Evolutionary conservation across 2,329 filamentous ascomycete genomes (phyloP).

Genomic region (Exophiala sp.): DNA sequence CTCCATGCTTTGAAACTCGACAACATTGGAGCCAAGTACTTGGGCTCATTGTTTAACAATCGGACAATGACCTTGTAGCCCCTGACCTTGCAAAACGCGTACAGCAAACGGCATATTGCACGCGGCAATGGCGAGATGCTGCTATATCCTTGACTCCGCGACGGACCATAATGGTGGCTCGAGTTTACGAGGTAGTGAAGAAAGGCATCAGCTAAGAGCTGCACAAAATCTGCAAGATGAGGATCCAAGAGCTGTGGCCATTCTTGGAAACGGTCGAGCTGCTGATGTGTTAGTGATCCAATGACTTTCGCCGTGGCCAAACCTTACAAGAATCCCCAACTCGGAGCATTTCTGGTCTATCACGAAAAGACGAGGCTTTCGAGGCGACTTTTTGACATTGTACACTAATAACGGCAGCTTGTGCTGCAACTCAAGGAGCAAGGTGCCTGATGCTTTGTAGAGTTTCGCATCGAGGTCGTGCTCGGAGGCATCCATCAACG

Average conservation of each 20-base stretch:
- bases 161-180: constrained; percentile 20
- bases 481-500: constrained; percentile 43
- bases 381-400: constrained; percentile 23
- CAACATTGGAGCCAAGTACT: constrained; percentile 76
- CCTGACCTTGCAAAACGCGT: constrained; percentile 89
- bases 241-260: constrained; percentile 89
- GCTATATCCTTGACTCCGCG: constrained; percentile 36
- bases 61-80: constrained; percentile 89
- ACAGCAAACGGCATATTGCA: constrained; percentile 76
- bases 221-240: constrained; percentile 71
- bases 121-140: constrained; percentile 54
- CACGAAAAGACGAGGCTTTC: constrained; percentile 8
- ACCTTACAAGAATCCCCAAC: constrained; percentile 26
- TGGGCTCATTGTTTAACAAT: constrained; percentile 87
- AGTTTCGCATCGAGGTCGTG: constrained; percentile 44
- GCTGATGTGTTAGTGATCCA: constrained; percentile 14
- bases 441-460: constrained; percentile 44
- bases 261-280: constrained; percentile 89
- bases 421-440: constrained; percentile 40
- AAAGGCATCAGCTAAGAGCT: constrained; percentile 71
- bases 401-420: constrained; percentile 41
- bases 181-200: constrained; percentile 41
- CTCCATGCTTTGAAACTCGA: constrained; percentile 32
- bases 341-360: constrained; percentile 11
- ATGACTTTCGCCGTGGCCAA: not conserved